Evolutionary conservation across 1,284 basidiomycete genomes (phyloP).

Genomic region (Tilletia indica): DNA sequence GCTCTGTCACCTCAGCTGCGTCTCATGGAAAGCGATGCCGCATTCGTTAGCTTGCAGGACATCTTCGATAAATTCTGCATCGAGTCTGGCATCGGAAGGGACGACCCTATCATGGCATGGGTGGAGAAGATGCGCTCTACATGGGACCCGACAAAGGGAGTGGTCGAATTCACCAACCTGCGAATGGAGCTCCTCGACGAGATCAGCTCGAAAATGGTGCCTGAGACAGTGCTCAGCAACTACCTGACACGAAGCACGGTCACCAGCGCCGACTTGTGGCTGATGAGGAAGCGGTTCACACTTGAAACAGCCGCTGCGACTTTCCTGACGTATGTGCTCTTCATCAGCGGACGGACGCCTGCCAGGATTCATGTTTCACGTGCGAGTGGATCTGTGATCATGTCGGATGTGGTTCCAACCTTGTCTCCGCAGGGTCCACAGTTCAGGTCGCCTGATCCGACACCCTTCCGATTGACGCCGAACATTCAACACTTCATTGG

Average conservation of each 20-base stretch:
- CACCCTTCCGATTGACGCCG: conserved; percentile 95
- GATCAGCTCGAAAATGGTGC: conserved; percentile 81
- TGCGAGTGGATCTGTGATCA: conserved; percentile 56
- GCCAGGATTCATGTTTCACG: conserved; percentile 84
- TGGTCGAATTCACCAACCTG: conserved; percentile 67
- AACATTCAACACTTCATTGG: conserved; percentile 94
- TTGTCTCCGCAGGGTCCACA: conserved; percentile 66
- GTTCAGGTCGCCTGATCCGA: conserved; percentile 76
- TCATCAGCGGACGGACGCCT: conserved; percentile 78
- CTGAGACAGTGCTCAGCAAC: conserved; percentile 82
- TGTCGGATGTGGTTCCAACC: conserved; percentile 53
- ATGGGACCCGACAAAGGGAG: conserved; percentile 39
- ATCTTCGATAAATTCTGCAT: conserved; percentile 89
- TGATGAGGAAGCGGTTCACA: conserved; percentile 95
- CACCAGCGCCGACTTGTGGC: conserved; percentile 83
- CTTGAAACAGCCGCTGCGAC: conserved; percentile 81
- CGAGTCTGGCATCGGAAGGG: conserved; percentile 72
- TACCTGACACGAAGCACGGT: conserved; percentile 87
- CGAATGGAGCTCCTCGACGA: conserved; percentile 91
- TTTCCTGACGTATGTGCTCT: conserved; percentile 90
- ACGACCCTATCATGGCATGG: conserved; percentile 68
- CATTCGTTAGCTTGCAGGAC: conserved; percentile 86
- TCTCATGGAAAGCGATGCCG: conserved; percentile 84
- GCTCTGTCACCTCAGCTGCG: conserved; percentile 81
- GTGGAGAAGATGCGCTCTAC: conserved; percentile 53